phyloP scores from a whole-genome alignment of 2,329 filamentous ascomycete species.

The Botrytis galanthina region DNA sequence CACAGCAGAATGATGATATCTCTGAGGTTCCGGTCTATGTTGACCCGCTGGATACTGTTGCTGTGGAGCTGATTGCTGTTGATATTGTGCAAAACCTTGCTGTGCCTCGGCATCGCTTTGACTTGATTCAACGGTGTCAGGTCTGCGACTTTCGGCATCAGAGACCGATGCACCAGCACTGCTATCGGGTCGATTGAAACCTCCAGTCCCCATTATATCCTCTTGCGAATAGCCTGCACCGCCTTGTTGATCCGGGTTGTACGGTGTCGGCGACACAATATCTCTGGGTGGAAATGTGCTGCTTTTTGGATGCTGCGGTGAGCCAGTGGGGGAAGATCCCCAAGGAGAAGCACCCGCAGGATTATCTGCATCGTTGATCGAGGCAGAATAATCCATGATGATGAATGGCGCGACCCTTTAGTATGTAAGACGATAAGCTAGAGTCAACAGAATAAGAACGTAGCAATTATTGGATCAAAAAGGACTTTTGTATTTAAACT shows the following conservation, averaged over 20 bases:
- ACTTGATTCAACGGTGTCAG: conserved; percentile 35
- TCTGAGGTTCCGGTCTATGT: conserved; percentile 38
- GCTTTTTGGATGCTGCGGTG: conserved; percentile 35
- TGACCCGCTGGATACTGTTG: conserved; percentile 39
- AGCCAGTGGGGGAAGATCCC: conserved; percentile 43
- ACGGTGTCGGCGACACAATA: conserved; percentile 33
- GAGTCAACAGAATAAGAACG: conserved; percentile 11
- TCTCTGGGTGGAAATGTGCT: conserved; percentile 34
- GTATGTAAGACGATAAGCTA: conserved; percentile 20
- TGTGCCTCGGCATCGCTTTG: conserved; percentile 31
- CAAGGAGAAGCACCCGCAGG: conserved; percentile 61
- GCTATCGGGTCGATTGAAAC: conserved; percentile 33
- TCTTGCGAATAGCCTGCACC: conserved; percentile 33
- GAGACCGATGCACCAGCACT: conserved; percentile 32
- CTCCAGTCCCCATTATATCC: conserved; percentile 30
- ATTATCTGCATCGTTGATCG: conserved; percentile 56
- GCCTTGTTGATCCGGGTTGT: conserved; percentile 27
- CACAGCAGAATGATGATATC: conserved; percentile 32
- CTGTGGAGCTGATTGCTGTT: conserved; percentile 26
- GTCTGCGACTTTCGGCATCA: conserved; percentile 33
- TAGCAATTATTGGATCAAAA: conserved; percentile 16
- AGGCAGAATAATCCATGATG: conserved; percentile 64
- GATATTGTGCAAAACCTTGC: conserved; percentile 40
- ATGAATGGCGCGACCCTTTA: conserved; percentile 14
- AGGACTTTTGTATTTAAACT: neutral